Evolutionary conservation across 2,329 filamentous ascomycete species (phyloP), one percentile per base, ranked within the genome.

Genomic region (Calonectria crousiana): DNA sequence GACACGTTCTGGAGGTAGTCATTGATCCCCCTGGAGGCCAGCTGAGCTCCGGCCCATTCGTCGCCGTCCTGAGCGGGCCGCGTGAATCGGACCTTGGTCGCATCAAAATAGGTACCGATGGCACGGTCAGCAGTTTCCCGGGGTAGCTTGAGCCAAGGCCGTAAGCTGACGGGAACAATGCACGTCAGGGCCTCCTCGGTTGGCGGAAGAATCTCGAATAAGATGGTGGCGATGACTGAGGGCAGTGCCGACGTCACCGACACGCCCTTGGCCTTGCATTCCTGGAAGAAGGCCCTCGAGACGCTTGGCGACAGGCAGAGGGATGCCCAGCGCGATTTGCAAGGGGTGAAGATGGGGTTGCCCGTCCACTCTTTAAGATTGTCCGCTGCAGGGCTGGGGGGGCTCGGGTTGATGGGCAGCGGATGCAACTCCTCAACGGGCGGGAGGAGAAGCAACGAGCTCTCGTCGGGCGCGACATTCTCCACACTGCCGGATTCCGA

Each of bases 351-450:
- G 79, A 68, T 88, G 83, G 41, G 77, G 81, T n/a, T 78, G 11
- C 84, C 85, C 9, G 84, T 82, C 85, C 85, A 87, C 20, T 81
- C 80, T 23, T 80, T 81, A 58, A 86, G 83, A 3, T 85, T 58
- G 20, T 80, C 75, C 44, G 79, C 81, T 6, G 83, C 60, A 26
- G 88, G 79, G 72, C 81, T 86, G 0, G 77, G 64, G 23, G 84
- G 77, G 0, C 84, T 84, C 53, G 69, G 34, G 3, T 67, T 56
- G 4, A 87, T 70, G 0, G 84, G 78, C 67, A 87, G 83, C 0
- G 84, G 81, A 56, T 87, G 85, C 5, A 86, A 71, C 5, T 79
- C 79, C 72, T 88, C 87, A 3, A 88, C 78, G 11, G 83, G 82
- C 5, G 85, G 86, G 2, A 85, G 86, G 2, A 85, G 77, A 1